phyloP scores from a whole-genome alignment of 208 protist genomes.

The Leishmania tropica region DNA sequence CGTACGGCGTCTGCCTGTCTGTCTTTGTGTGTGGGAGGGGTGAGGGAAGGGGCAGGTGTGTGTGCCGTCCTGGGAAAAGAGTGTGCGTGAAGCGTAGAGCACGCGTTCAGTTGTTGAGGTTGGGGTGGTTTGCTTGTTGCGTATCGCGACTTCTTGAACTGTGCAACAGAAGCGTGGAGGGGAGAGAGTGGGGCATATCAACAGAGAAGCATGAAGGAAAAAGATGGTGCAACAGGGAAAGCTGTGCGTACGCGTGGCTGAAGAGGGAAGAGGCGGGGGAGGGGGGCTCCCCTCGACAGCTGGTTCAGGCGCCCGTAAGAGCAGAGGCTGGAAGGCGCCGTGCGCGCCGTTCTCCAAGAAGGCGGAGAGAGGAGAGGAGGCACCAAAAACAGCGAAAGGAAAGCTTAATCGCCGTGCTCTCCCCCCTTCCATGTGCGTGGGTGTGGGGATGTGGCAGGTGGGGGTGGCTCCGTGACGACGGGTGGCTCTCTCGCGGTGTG shows the following conservation, averaged over 20 bases:
- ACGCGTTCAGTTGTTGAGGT: background rate
- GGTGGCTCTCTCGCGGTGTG: background rate
- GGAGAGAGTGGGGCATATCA: background rate
- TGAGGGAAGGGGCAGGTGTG: background rate
- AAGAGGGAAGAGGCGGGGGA: background rate
- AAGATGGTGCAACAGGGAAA: background rate
- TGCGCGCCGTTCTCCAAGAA: background rate
- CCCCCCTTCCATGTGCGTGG: background rate
- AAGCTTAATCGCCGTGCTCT: background rate
- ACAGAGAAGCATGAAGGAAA: background rate
- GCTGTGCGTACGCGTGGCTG: background rate
- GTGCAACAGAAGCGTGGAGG: background rate
- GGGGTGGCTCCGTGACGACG: background rate
- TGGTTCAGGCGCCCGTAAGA: background rate
- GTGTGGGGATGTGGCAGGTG: background rate
- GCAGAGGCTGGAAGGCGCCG: background rate
- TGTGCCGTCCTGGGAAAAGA: conserved; percentile 3
- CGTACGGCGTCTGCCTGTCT: background rate
- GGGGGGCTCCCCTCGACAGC: background rate
- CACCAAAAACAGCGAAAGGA: background rate
- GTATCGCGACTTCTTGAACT: background rate
- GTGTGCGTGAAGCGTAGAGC: conserved; percentile 1
- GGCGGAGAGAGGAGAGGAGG: background rate
- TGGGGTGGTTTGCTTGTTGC: background rate
- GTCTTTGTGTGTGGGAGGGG: background rate